Conservation (phyloP, 148 eudicot genomes). For the Chenopodium berlandieri region DNA sequence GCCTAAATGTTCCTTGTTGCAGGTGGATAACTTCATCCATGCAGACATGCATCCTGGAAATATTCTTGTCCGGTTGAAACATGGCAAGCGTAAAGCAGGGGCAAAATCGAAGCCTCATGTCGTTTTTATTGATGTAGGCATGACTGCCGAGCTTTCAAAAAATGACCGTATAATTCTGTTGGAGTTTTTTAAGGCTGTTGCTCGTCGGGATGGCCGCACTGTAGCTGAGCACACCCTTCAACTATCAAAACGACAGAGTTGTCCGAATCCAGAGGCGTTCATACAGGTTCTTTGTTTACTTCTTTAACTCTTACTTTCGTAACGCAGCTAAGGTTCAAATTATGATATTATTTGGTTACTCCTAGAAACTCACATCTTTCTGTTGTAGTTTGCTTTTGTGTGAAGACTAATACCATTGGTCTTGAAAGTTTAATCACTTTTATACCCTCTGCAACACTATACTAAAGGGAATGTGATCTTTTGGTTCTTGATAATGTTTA, state of each 20-base stretch:
- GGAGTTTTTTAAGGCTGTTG: conserved; percentile 93
- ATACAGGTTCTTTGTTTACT: conserved; percentile 47
- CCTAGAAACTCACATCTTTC: neutral
- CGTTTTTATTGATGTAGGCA: conserved; percentile 90
- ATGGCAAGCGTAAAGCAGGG: conserved; percentile 43
- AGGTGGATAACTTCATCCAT: conserved; percentile 98
- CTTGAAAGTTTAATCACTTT: neutral
- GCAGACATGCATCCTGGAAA: conserved; percentile 99
- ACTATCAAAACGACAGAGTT: conserved; percentile 81
- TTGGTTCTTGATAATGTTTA: neutral
- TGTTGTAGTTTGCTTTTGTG: neutral
- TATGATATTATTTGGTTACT: neutral
- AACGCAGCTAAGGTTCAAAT: neutral
- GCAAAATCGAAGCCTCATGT: conserved; percentile 88
- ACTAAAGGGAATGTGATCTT: neutral
- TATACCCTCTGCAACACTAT: neutral
- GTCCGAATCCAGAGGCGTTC: conserved; percentile 89
- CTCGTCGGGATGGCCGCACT: conserved; percentile 80
- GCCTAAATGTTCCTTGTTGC: conserved; percentile 16
- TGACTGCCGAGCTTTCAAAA: conserved; percentile 96
- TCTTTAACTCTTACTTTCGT: neutral
- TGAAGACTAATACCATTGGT: neutral
- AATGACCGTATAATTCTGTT: conserved; percentile 65
- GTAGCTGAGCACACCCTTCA: conserved; percentile 86
- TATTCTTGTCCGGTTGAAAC: conserved; percentile 75